These are phyloP conservation scores for Fragaria nilgerrensis DNA, from an alignment of 306 rosid genomes.

Conservation along the genomic window DNA sequence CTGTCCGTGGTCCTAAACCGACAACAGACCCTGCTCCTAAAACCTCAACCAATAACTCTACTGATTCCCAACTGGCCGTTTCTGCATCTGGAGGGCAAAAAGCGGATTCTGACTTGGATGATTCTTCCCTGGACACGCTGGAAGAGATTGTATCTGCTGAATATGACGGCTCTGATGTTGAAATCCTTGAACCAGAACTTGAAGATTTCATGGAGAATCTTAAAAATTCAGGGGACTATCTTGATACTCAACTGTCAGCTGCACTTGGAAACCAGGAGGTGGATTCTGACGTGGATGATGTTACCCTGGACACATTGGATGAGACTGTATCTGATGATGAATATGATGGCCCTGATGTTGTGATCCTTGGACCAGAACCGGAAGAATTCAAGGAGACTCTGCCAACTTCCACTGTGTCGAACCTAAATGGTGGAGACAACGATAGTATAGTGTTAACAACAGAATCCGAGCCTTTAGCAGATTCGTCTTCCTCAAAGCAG, in stretches of 20 bases:
- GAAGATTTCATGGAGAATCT: slow-evolving; percentile 35
- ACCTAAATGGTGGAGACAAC: slow-evolving; percentile 23
- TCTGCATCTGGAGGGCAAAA: slow-evolving; percentile 24
- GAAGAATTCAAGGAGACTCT: slow-evolving; percentile 34
- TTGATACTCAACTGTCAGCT: slow-evolving; percentile 20
- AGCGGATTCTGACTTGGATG: slow-evolving; percentile 19
- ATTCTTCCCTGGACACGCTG: slow-evolving; percentile 21
- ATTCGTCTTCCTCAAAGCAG: slow-evolving; percentile 33
- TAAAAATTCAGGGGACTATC: slow-evolving; percentile 8
- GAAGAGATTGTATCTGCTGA: slow-evolving; percentile 40
- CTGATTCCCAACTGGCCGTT: slow-evolving; percentile 13
- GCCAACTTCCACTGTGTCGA: slow-evolving; percentile 21
- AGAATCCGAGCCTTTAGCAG: slow-evolving; percentile 30
- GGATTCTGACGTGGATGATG: slow-evolving; percentile 22
- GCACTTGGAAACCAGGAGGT: slow-evolving; percentile 25
- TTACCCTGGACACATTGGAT: slow-evolving; percentile 25
- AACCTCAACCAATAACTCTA: neutral
- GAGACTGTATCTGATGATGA: slow-evolving; percentile 39
- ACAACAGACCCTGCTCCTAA: slow-evolving; percentile 13
- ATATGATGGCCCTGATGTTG: slow-evolving; percentile 31
- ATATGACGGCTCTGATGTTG: slow-evolving; percentile 31
- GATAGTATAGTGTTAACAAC: slow-evolving; percentile 24
- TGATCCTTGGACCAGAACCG: slow-evolving; percentile 26
- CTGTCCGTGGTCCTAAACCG: neutral
- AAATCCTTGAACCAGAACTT: slow-evolving; percentile 26